Base-by-base conservation (phyloP, 306 rosid species). In the Datisca glomerata region DNA sequence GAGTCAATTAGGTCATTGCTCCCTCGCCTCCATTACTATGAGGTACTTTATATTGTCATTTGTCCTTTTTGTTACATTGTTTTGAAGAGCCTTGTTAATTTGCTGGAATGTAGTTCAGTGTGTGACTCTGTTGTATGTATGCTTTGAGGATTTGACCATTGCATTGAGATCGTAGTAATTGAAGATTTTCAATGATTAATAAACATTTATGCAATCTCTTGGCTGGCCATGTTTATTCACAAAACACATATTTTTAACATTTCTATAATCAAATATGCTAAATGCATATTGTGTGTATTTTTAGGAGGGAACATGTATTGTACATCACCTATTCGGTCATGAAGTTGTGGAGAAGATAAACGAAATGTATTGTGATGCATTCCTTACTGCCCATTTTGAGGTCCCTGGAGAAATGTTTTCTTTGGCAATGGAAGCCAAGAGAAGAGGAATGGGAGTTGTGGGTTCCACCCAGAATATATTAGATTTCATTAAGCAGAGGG, bases 321-420 rank as follows among this genome's bases (percentile, higher is more conserved):
- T 89, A 41, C 98, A 89, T 61, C 91, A 84, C 60, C 69, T 89
- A 19, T 89, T 89, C 49, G 93, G 98, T 35, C 78, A 78, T 55
- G 98, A 89, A 59, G 98, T 89, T 47, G 98, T 84, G 67, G 73
- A 78, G 59, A 84, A 61, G 63, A 84, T 89, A 72, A 80, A 80
- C 44, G 93, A 80, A 68, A 75, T 80, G 92, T 89, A 89, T 12
- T 72, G 86, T 56, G 98, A 89, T 57, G 91, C 98, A 22, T 84
- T 80, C 54, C 93, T 89, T 47, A 89, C 98, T 20, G 96, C 98
- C 19, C 98, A 89, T 69, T 80, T 89, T 15, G 98, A 89, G 71
- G 98, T 89, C 47, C 98, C 96, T 7, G 98, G 98, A 64, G 98
- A 89, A 74, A 89, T 84, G 98, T 89, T 89, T 67, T 68, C 93